phyloP scores from a whole-genome alignment of 495 filamentous ascomycete genomes.

The Darksidea phi region DNA sequence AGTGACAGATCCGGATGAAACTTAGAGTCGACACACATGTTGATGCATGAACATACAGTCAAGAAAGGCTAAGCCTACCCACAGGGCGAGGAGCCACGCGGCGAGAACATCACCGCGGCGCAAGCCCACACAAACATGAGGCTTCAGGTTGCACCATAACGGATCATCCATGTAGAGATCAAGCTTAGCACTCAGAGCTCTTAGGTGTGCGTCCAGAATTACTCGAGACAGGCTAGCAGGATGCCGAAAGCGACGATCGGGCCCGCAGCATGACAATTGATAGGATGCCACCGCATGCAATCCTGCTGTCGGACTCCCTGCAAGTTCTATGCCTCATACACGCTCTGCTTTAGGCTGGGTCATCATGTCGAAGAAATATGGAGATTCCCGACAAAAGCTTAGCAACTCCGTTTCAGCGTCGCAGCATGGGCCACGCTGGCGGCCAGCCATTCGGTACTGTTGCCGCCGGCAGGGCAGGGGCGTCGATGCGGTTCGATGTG shows the following conservation, averaged over 20 bases:
- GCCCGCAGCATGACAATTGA: slow-evolving; percentile 5
- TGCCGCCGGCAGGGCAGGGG: slow-evolving; percentile 10
- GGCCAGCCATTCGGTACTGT: not conserved
- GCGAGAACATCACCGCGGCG: not conserved
- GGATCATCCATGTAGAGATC: slow-evolving; percentile 9
- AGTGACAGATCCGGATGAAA: slow-evolving; percentile 20
- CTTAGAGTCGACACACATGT: slow-evolving; percentile 24
- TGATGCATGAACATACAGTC: slow-evolving; percentile 21
- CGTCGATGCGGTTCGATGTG: not conserved
- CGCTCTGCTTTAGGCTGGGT: slow-evolving; percentile 13
- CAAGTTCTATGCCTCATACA: slow-evolving; percentile 15
- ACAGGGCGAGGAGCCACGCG: slow-evolving; percentile 2
- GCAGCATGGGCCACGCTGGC: not conserved
- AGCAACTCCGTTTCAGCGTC: not conserved
- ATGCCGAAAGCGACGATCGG: not conserved
- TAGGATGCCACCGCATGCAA: slow-evolving; percentile 3
- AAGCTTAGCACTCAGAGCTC: not conserved
- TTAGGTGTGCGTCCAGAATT: not conserved
- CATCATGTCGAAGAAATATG: slow-evolving; percentile 8
- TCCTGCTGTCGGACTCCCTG: not conserved
- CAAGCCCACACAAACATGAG: slow-evolving; percentile 11
- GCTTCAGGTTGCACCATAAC: slow-evolving; percentile 8
- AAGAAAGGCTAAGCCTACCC: slow-evolving; percentile 10
- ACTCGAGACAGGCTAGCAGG: not conserved
- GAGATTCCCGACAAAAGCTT: slow-evolving; percentile 1